Evolutionary conservation across 257 asterid species (phyloP), one percentile per base, ranked within the genome.

Genomic region (Solanum tarijense): DNA sequence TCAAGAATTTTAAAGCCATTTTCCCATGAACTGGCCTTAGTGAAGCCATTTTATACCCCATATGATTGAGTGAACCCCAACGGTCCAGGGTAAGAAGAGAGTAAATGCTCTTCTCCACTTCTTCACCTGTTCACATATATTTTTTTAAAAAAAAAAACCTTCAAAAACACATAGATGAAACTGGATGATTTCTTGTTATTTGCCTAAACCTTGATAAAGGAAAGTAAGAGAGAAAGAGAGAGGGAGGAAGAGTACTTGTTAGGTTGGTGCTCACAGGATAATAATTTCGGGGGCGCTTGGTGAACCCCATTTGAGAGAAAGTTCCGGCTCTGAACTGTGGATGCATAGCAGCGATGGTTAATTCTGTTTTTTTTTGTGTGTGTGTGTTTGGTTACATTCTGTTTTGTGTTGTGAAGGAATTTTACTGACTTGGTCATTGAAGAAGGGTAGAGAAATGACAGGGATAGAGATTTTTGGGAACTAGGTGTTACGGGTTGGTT

Each of bases 51-150:
- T 86, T 96, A 86, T 97, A 96, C 34, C 88, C 92, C 99, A 97
- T 97, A 89, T 76, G 92, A 87, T 95, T 97, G 85, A 97, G 86
- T 21, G 99, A 97, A 88, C 94, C 98, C 98, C 99, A 97, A 29
- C 99, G 96, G 88, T 93, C 93, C 41, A 97, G 91, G 82, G 99
- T 97, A 84, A 97, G 91, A 75, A 97, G 85, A 71, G 92, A 88
- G 85, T 90, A 94, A 23, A 97, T 93, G 90, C 99, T 95, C 73
- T 76, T 91, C 86, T 87, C 93, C 87, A 85, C 86, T 90, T 90
- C 96, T 83, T 90, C 90, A 76, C 94, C 98, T 94, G 92, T 62
- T 86, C 36, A 9, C 27, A 32, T 27, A 86, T 23, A 86, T 23
- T 23, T n/a, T n/a, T n/a, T n/a, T n/a, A 76, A 75, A 7, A 2